Conservation (phyloP, 2,329 filamentous ascomycete genomes). For the Fusarium sp. region DNA sequence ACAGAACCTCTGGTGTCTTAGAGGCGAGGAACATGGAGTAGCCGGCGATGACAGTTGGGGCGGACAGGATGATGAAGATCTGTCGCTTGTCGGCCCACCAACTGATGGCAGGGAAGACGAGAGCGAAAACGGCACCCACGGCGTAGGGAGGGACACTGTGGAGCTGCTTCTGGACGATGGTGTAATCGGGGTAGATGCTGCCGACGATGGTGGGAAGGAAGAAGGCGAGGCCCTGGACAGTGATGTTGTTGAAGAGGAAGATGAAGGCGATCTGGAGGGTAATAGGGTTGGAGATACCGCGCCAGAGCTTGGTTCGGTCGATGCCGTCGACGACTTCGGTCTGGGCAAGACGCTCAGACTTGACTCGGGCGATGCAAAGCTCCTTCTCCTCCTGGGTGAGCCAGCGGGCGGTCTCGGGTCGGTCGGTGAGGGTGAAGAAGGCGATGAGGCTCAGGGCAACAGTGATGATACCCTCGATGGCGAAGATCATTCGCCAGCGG, state of each 20-base stretch:
- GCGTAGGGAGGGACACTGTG: constrained; percentile 75
- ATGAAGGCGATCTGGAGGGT: constrained; percentile 67
- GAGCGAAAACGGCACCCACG: constrained; percentile 71
- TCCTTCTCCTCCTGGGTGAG: constrained; percentile 73
- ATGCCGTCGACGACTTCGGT: constrained; percentile 73
- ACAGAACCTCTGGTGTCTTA: constrained; percentile 61
- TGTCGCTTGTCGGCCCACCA: constrained; percentile 68
- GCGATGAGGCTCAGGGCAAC: constrained; percentile 65
- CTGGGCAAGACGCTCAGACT: constrained; percentile 67
- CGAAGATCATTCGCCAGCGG: constrained; percentile 78
- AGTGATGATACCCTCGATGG: constrained; percentile 75
- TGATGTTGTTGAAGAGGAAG: constrained; percentile 75
- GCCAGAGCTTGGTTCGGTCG: constrained; percentile 67
- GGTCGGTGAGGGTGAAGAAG: constrained; percentile 75
- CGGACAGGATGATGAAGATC: constrained; percentile 67
- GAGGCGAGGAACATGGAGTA: constrained; percentile 75
- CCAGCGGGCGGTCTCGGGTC: constrained; percentile 75
- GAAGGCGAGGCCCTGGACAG: constrained; percentile 75
- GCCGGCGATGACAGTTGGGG: constrained; percentile 71
- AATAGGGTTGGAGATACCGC: constrained; percentile 71
- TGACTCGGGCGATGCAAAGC: constrained; percentile 72
- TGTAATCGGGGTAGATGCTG: constrained; percentile 71
- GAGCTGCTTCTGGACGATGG: constrained; percentile 72
- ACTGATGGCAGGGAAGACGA: constrained; percentile 68
- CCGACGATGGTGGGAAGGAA: constrained; percentile 74